Base-by-base conservation (phyloP, 2,329 filamentous ascomycete genomes). In the Fusarium subtropicale region DNA sequence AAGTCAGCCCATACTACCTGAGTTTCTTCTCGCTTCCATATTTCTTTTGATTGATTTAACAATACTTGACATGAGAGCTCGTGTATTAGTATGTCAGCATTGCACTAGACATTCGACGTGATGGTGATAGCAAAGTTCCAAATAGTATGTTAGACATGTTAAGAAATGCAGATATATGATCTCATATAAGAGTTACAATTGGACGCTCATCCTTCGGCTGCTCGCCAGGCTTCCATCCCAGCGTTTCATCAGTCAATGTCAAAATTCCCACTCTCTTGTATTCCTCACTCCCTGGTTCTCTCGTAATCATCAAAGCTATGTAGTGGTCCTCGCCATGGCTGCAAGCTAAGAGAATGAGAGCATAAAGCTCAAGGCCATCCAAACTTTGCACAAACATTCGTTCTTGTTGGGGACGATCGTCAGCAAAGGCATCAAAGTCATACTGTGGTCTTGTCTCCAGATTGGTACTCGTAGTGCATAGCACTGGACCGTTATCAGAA, bases 141-240 rank as follows among this genome's bases (percentile, higher is more conserved):
- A 4, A 30, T 0, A 6, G 12, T 0, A 0, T 5, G 12, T 12
- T 30, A 1, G 28, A 30, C 4, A 30, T 10, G 0, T 30, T 2
- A 30, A 30, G 1, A 30, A 30, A 12, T 30, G 0, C 0, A 30
- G 12, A 12, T 11, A 30, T 28, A 10, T 28, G 28, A 11, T 20
- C n/a, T 33, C 7, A 64, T 4, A 64, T 28, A 15, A 64, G 52
- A 2, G 52, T 64, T 0, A 64, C 26, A 9, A 52, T 3, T 0
- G 61, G 61, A 20, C 36, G 2, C 4, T 52, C 34, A 1, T 38
- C 39, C 11, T 18, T 16, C 1, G 4, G 1, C 5, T 58, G 18
- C 8, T 33, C 31, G 7, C 63, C 24, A 2, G 11, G 44, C 11
- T 7, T 56, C n/a, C 28, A 7, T 12, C 60, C 44, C 4, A 64